phyloP scores from a whole-genome alignment of 2,329 filamentous ascomycete genomes.

The Alternaria infectoria region DNA sequence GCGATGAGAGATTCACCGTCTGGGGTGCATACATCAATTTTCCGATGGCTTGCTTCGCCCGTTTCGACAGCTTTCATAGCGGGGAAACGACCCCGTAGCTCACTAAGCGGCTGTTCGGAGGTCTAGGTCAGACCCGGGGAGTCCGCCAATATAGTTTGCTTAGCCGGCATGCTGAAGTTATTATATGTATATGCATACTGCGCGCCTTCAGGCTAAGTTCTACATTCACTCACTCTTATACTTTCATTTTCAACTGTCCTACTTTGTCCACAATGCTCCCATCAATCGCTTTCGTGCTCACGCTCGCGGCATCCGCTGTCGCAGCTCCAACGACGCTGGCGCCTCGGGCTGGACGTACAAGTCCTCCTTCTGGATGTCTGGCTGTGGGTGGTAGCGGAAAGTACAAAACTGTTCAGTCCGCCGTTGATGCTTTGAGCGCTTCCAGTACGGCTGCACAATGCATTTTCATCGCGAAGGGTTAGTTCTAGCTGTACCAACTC shows the following conservation, averaged over 20 bases:
- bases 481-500: neutral
- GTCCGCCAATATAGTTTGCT: neutral
- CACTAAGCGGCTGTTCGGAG: neutral
- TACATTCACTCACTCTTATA: neutral
- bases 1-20: conserved; percentile 2
- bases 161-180: neutral
- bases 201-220: neutral
- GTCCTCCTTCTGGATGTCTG: conserved; percentile 59
- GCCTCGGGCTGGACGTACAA: conserved; percentile 47
- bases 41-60: conserved; percentile 7
- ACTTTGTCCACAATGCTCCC: conserved; percentile 20
- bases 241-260: neutral
- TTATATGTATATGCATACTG: neutral
- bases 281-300: conserved; percentile 25
- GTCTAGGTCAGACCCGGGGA: neutral
- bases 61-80: conserved; percentile 1
- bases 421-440: conserved; percentile 65
- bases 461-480: conserved; percentile 65
- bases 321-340: conserved; percentile 29
- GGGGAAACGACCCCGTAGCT: neutral
- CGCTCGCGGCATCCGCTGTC: conserved; percentile 24
- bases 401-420: conserved; percentile 61
- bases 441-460: conserved; percentile 58
- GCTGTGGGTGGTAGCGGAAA: conserved; percentile 53
- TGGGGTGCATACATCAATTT: conserved; percentile 12